Evolutionary conservation across 148 eudicot genomes (phyloP).

Genomic region (Cornus florida): DNA sequence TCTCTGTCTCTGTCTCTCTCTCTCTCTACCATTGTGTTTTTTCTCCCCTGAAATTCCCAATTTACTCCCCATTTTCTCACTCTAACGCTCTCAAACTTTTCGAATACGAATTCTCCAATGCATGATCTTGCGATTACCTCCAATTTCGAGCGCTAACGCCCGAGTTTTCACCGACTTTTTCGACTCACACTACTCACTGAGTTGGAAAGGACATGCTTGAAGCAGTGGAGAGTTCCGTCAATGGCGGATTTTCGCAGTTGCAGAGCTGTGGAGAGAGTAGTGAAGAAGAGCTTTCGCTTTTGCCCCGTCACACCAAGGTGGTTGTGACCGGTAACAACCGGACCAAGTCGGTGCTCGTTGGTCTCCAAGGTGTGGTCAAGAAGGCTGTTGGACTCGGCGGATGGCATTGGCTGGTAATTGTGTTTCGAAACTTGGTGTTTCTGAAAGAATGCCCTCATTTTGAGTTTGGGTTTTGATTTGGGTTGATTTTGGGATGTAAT

Average conservation of each 20-base stretch:
- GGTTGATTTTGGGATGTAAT: not conserved
- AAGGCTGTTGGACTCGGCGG: slow-evolving; percentile 84
- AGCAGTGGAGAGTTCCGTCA: slow-evolving; percentile 36
- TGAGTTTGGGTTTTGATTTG: not conserved
- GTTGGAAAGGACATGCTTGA: slow-evolving; percentile 37
- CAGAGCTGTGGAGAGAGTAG: slow-evolving; percentile 60
- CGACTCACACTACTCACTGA: slow-evolving; percentile 9
- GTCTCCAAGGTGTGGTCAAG: slow-evolving; percentile 72
- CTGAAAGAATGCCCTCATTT: not conserved
- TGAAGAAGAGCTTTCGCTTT: slow-evolving; percentile 66
- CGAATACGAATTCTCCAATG: slow-evolving; percentile 25
- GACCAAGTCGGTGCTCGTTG: slow-evolving; percentile 75
- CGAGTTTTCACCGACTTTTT: slow-evolving; percentile 6
- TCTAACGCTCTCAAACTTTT: slow-evolving; percentile 5
- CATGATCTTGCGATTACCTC: slow-evolving; percentile 25
- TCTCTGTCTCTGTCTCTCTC: not conserved
- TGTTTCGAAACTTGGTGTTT: not conserved
- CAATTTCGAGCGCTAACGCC: slow-evolving; percentile 5
- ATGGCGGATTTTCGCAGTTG: slow-evolving; percentile 39
- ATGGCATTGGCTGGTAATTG: slow-evolving; percentile 85
- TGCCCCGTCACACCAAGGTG: slow-evolving; percentile 74
- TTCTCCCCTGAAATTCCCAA: slow-evolving; percentile 19
- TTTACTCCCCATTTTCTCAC: slow-evolving; percentile 21
- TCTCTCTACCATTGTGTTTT: slow-evolving; percentile 9
- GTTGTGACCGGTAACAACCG: slow-evolving; percentile 76